Conservation (phyloP, 1,284 basidiomycete genomes). For the Microstroma glucosiphilum region DNA sequence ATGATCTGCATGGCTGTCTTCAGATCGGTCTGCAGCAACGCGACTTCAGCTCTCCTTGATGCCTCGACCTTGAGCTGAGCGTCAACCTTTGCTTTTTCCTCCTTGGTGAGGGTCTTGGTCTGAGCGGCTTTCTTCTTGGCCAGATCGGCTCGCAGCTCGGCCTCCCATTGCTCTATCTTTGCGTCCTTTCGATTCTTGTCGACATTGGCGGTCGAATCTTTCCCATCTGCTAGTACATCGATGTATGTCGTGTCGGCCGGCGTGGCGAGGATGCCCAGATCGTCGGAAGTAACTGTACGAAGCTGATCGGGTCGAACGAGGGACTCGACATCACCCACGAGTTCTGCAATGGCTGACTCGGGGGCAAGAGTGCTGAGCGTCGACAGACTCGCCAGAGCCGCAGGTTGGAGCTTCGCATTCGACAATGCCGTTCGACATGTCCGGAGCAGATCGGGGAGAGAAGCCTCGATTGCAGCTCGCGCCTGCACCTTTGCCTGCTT, state of each 20-base stretch:
- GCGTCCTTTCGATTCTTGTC: conserved; percentile 34
- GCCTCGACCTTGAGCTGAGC: conserved; percentile 40
- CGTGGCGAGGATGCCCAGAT: conserved; percentile 45
- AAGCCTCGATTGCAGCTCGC: conserved; percentile 29
- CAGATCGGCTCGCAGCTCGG: conserved; percentile 44
- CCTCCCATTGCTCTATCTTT: conserved; percentile 47
- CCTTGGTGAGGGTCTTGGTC: conserved; percentile 38
- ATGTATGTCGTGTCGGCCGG: conserved; percentile 32
- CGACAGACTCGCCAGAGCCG: conserved; percentile 35
- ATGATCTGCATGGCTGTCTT: conserved; percentile 29
- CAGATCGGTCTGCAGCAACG: conserved; percentile 23
- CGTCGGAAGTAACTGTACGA: conserved; percentile 27
- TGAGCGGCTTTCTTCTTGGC: conserved; percentile 46
- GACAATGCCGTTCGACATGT: conserved; percentile 23
- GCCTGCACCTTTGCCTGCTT: conserved; percentile 36
- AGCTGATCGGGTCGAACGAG: conserved; percentile 29
- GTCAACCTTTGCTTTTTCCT: conserved; percentile 41
- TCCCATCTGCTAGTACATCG: conserved; percentile 36
- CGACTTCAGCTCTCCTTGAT: conserved; percentile 31
- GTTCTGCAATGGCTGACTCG: conserved; percentile 28
- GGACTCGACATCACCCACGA: conserved; percentile 28
- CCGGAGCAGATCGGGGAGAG: conserved; percentile 26
- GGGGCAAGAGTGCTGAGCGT: conserved; percentile 41
- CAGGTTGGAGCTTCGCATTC: conserved; percentile 22
- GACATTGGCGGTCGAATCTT: conserved; percentile 18